Base-by-base conservation (phyloP, 768 basidiomycete genomes). In the Pisolithus orientalis region DNA sequence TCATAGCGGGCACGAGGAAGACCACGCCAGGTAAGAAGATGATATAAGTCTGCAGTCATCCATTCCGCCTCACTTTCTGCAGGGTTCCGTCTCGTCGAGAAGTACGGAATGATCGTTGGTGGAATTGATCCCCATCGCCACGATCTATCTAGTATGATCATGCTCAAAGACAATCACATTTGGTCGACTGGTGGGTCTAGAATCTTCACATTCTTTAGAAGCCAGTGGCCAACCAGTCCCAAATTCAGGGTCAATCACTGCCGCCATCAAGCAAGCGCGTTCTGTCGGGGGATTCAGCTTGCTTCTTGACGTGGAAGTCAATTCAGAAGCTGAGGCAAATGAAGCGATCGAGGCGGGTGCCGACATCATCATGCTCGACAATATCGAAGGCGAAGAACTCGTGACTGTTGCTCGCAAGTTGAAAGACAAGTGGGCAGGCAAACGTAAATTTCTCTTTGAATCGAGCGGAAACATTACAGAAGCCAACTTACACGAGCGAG, bases 91-190 rank as follows among this genome's bases (percentile, higher is more conserved):
- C 75, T 97, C 29, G 94, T 98, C 5, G 96, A 99, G 70, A 99
- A 99, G 70, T 97, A 99, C 65, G 96, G 86, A 4, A 98, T 99
- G 96, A 71, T 98, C 43, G 91, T 98, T 13, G 96, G 96, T 16
- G 96, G 96, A 6, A 87, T 97, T 60, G 95, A 99, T 65, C 74
- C 90, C 8, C 96, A 99, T 73, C 82, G 96, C 24, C 87, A 96
- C 59, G 94, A 98, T 68, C 77, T 98, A n/a, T 94, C 90, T 28
- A 90, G 89, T 65, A 98, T 99, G 96, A 94, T 99, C 64, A 99
- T 99, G 96, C 82, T 99, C 62, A 98, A 98, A 70, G 96, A 99
- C 62, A 99, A 99, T 66, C 96, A 99, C 65, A 90, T 98, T 64
- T 97, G 94, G 94, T 95, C 94, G 3, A 89, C 85, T 40, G 94